Conservation (phyloP, 768 basidiomycete genomes). For the Kwoniella mangroviensis region DNA sequence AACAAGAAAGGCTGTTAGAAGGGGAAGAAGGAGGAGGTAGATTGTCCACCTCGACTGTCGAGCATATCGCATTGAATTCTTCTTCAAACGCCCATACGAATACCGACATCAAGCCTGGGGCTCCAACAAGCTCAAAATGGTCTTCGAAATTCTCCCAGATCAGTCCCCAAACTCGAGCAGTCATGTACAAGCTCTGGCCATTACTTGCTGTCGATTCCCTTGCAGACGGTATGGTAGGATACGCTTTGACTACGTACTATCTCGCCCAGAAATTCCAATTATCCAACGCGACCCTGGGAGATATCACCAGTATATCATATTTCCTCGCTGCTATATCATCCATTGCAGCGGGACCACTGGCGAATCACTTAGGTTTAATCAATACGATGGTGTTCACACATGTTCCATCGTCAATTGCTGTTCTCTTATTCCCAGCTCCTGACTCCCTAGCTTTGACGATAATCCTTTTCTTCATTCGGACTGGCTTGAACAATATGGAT, state of each 20-base stretch:
- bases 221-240: conserved; percentile 43
- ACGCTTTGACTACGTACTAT: conserved; percentile 43
- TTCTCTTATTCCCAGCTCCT: conserved; percentile 38
- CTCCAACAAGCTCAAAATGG: neutral
- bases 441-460: conserved; percentile 31
- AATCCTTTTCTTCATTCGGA: conserved; percentile 37
- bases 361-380: conserved; percentile 41
- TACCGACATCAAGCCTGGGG: neutral
- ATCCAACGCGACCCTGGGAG: conserved; percentile 28
- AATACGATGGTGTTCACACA: conserved; percentile 54
- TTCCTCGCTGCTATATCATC: conserved; percentile 43
- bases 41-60: neutral
- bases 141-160: conserved; percentile 29
- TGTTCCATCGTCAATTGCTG: conserved; percentile 39
- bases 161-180: conserved; percentile 31
- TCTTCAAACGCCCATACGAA: neutral
- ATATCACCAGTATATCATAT: conserved; percentile 41
- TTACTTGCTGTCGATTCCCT: conserved; percentile 41
- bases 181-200: conserved; percentile 45
- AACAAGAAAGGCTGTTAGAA: conserved; percentile 11
- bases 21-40: conserved; percentile 8
- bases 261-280: conserved; percentile 34
- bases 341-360: conserved; percentile 41
- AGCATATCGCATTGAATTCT: neutral
- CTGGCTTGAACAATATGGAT: conserved; percentile 45